Percentiles rank a stretch among this genome's conserved stretches.
Conservation (phyloP, 139 green algal genomes). For the Zygnema circumcarinatum region DNA sequence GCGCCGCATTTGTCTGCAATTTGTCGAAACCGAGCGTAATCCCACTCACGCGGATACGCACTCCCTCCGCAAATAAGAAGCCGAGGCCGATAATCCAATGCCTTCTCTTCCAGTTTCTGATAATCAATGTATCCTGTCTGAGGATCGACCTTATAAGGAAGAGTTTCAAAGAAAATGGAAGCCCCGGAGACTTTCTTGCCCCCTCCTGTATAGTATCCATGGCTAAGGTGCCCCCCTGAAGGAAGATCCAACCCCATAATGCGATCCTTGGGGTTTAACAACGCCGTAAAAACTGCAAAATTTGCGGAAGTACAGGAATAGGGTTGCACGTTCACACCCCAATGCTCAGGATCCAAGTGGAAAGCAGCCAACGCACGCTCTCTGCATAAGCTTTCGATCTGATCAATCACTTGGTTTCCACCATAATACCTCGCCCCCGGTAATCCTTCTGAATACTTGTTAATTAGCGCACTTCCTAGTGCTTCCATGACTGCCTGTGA, state of each 20-base stretch:
- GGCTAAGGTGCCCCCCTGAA: conserved; percentile 84
- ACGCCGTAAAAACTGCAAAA: conserved; percentile 91
- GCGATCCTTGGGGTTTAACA: conserved; percentile 83
- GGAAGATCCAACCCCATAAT: conserved; percentile 91
- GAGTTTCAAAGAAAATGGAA: conserved; percentile 84
- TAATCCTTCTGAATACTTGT: conserved; percentile 98
- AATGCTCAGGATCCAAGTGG: conserved; percentile 70
- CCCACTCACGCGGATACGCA: conserved; percentile 86
- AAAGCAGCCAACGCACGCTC: conserved; percentile 78
- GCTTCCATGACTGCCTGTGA: conserved; percentile 90
- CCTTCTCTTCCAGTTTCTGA: conserved; percentile 84
- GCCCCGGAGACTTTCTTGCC: conserved; percentile 87
- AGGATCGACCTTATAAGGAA: conserved; percentile 83
- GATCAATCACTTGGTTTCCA: conserved; percentile 85
- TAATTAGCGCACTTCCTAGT: conserved; percentile 92
- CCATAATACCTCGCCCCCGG: conserved; percentile 95
- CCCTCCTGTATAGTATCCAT: conserved; percentile 89
- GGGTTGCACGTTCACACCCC: conserved; percentile 90
- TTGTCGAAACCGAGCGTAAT: conserved; percentile 76
- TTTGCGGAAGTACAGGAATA: conserved; percentile 91
- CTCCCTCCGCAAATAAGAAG: conserved; percentile 84
- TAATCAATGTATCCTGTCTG: conserved; percentile 84
- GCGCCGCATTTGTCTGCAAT: conserved; percentile 82
- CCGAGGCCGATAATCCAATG: conserved; percentile 82
- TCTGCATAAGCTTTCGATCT: conserved; percentile 79